Base-by-base conservation (phyloP, 1,284 basidiomycete species). In the Mycena citricolor region DNA sequence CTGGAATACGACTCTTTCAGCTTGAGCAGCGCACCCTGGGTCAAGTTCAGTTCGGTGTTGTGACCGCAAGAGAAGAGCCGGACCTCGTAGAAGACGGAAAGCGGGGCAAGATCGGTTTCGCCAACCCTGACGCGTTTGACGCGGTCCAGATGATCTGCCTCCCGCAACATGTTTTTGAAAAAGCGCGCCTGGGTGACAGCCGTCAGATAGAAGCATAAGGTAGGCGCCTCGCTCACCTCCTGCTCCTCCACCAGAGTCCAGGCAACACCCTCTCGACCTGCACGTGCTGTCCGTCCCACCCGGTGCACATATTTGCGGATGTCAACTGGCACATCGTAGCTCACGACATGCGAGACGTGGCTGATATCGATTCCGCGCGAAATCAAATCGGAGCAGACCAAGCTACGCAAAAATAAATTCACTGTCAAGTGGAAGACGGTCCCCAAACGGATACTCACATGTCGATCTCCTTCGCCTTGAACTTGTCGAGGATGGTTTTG, bases 221-320 rank as follows among this genome's bases (percentile, higher is more conserved):
- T 32, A 32, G 67, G 32, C 44, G n/a, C n/a, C n/a, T n/a, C n/a
- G n/a, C n/a, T n/a, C n/a, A 88, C 91, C 77, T 97, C 94, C 64
- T 97, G 94, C 61, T 92, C 90, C 69, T 99, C 95, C 4, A 98
- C 90, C 51, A 99, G 67, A 3, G 88, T 90, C 94, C 94, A 99
- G 0, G 93, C 93, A 51, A 88, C 80, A 4, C 95, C 95, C 11
- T 69, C 67, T 33, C 88, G 75, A 1, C 93, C 93, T 2, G 95
- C 95, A 47, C 95, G 80, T 4, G 95, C 95, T 1, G 95, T 98
- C 29, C 95, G 77, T 14, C 95, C 95, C 1, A 94, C 94, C 35
- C 95, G 85, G 64, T 99, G 95, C 14, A 99, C 90, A 60, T 99
- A 98, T 65, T 98, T 98, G 38, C 91, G 81, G 78, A 97, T 90